phyloP scores from a whole-genome alignment of 768 basidiomycete species.

The Hemileccinum rubropunctum region DNA sequence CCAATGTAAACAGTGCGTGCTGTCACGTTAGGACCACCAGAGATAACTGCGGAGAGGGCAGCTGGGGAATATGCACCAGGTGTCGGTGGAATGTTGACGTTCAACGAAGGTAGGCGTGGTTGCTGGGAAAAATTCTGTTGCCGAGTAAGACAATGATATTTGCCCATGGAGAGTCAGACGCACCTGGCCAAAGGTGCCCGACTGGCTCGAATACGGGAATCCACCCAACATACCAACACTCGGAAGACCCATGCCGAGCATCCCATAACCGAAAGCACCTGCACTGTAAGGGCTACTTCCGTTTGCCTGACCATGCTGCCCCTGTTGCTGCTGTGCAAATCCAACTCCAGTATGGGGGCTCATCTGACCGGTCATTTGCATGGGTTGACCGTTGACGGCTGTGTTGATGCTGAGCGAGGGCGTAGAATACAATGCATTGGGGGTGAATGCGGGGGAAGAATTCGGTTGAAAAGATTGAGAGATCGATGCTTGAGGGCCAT shows the following conservation, averaged over 20 bases:
- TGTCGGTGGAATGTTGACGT: conserved; percentile 65
- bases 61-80: conserved; percentile 78
- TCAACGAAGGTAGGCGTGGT: conserved; percentile 58
- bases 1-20: conserved; percentile 97
- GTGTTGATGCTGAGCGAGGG: conserved; percentile 71
- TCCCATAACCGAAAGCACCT: conserved; percentile 56
- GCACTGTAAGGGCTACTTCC: conserved; percentile 53
- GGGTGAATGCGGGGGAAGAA: conserved; percentile 47
- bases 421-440: conserved; percentile 69
- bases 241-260: conserved; percentile 80
- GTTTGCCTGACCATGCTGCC: conserved; percentile 41
- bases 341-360: conserved; percentile 65
- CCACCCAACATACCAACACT: conserved; percentile 68
- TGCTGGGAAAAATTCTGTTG: conserved; percentile 45
- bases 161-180: conserved; percentile 1
- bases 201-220: conserved; percentile 71
- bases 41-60: conserved; percentile 70
- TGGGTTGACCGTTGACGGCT: conserved; percentile 41
- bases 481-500: conserved; percentile 70
- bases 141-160: neutral
- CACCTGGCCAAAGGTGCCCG: conserved; percentile 69
- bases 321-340: conserved; percentile 43
- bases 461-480: conserved; percentile 49
- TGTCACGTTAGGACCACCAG: conserved; percentile 52
- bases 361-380: conserved; percentile 52